These are phyloP conservation scores for Arbutus unedo DNA, from an alignment of 148 eudicot species.

Conservation along the genomic window DNA sequence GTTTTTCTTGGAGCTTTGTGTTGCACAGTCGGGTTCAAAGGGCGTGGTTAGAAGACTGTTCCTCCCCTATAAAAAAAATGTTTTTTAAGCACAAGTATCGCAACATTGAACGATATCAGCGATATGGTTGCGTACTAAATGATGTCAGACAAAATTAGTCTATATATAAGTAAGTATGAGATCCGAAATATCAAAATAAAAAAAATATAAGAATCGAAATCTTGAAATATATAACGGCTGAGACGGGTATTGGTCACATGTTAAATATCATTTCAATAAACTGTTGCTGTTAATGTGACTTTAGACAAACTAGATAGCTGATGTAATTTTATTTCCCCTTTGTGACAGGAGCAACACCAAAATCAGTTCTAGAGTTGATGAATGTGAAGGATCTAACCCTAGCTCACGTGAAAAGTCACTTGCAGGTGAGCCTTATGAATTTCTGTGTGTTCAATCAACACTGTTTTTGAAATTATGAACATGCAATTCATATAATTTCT, in stretches of 20 bases:
- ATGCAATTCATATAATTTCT: slow-evolving; percentile 1
- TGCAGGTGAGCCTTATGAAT: slow-evolving; percentile 54
- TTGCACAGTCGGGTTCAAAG: no score
- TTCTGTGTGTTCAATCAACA: slow-evolving; percentile 10
- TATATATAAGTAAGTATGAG: no score
- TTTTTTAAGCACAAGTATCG: neutral
- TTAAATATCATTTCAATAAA: neutral
- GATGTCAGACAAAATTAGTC: neutral
- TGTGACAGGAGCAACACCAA: slow-evolving; percentile 86
- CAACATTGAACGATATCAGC: neutral
- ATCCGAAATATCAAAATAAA: no score
- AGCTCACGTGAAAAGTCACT: slow-evolving; percentile 95
- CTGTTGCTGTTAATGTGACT: no score
- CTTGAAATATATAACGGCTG: neutral
- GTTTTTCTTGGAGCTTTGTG: no score
- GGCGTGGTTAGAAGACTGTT: no score
- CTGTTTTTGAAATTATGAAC: slow-evolving; percentile 3
- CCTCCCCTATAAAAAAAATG: no score
- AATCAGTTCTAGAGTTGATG: slow-evolving; percentile 93
- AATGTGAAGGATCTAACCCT: slow-evolving; percentile 96
- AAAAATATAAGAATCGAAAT: neutral
- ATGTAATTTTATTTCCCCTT: neutral
- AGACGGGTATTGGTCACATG: neutral
- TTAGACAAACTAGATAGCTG: neutral
- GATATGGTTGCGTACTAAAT: neutral